These are phyloP conservation scores for Colletotrichum phormii DNA, from an alignment of 2,329 filamentous ascomycete genomes.

Conservation along the genomic window DNA sequence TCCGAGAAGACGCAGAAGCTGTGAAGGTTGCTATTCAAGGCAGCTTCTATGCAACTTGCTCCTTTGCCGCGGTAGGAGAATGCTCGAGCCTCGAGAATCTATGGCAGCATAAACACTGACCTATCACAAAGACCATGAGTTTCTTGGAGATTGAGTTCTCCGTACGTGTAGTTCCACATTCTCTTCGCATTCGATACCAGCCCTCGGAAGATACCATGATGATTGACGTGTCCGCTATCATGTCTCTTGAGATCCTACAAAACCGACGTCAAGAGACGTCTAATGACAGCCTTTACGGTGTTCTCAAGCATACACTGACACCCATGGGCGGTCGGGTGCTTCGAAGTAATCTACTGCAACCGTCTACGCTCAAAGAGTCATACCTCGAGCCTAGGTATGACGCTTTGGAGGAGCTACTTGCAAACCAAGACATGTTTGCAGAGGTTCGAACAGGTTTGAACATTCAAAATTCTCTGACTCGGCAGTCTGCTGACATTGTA, in stretches of 20 bases:
- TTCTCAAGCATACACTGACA: conserved; percentile 87
- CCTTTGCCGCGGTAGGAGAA: conserved; percentile 81
- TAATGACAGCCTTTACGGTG: conserved; percentile 83
- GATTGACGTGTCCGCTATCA: conserved; percentile 90
- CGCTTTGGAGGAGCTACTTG: conserved; percentile 84
- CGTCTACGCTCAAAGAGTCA: conserved; percentile 75
- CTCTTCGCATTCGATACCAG: conserved; percentile 86
- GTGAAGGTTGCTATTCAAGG: conserved; percentile 83
- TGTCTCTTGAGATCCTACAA: conserved; percentile 89
- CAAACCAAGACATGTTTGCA: conserved; percentile 87
- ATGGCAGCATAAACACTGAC: conserved; percentile 34
- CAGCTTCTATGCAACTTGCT: conserved; percentile 89
- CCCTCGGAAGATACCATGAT: conserved; percentile 94
- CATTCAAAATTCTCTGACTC: too few species aligned
- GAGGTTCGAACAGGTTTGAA: conserved; percentile 74
- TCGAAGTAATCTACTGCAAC: conserved; percentile 88
- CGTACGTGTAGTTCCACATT: conserved; percentile 79
- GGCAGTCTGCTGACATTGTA: conserved; percentile 34
- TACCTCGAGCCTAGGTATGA: conserved; percentile 81
- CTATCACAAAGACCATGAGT: conserved; percentile 73
- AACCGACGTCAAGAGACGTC: conserved; percentile 84
- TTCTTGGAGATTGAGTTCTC: conserved; percentile 80
- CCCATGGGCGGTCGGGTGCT: conserved; percentile 90
- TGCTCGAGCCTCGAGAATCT: not conserved
- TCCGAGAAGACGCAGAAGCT: conserved; percentile 81